Evolutionary conservation across 345 rosid genomes (phyloP), one percentile per base, ranked within the genome.

Genomic region (Cardamine occulta): DNA sequence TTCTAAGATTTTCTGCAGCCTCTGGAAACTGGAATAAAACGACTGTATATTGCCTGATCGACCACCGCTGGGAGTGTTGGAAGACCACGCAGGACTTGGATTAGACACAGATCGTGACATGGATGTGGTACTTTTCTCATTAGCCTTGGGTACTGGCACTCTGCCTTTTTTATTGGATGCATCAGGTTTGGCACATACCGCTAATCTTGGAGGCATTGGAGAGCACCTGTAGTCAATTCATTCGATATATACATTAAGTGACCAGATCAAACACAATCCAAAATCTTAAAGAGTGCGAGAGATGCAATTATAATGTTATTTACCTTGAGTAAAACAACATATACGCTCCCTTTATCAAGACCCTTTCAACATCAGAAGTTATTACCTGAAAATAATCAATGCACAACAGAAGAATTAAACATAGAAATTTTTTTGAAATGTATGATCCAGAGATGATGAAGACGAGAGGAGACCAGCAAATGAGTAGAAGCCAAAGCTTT

Each of bases 251-350:
- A 53, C 15, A 17, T 53, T 72, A 19, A 34, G 70, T 66, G 68
- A 77, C 31, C 62, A 32, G 78, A 51, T 39, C 10, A 8, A 53
- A 5, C 57, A 54, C 15, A 75, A 56, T 10, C 39, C 7, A 54
- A 12, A 47, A 6, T 45, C 19, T 29, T 32, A 45, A 19, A 61
- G 70, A 74, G 62, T 21, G 52, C 44, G 45, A 62, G 48, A 37
- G 48, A 37, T 8, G 37, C 57, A 70, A 0, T 24, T 44, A 24
- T 57, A 51, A 12, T 28, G 80, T 35, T 24, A 7, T 1, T 77
- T 74, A 96, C 99, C 99, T 91, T 63, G 96, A 85, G 68, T 96
- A 96, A 52, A 96, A 87, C 70, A 96, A 88, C 93, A 93, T 89
- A 82, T 91, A 93, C 17, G 97, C 99, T 31, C 91, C 90, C 74